Base-by-base conservation (phyloP, 257 asterid genomes). In the Cinchona pubescens region DNA sequence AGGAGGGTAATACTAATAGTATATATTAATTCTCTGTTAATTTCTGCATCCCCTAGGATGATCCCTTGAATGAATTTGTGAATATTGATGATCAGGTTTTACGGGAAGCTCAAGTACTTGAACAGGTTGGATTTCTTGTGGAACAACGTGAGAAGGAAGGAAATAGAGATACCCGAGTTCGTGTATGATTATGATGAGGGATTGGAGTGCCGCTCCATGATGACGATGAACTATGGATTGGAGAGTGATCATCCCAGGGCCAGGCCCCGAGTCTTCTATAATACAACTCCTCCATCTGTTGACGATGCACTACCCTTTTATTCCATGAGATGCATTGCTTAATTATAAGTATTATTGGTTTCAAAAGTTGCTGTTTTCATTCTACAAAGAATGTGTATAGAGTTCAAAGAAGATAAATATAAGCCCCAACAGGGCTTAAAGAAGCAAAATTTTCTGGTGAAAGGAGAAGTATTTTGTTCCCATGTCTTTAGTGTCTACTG, bases 221-320 rank as follows among this genome's bases (percentile, higher is more conserved):
- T n/a, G n/a, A n/a, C n/a, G 18, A 67, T 87, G 60, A 92, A 90
- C 65, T 90, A 87, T 37, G 96, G 96, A 43, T 56, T 90, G 67
- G 98, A 94, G 85, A 89, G 96, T 70, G 97, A 92, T 75, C 96
- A 90, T 56, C n/a, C n/a, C n/a, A n/a, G n/a, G n/a, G n/a, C n/a
- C n/a, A n/a, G n/a, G n/a, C 96, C 96, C 0, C 80, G 96, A n/a
- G 62, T 76, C 2, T 79, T 77, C 45, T 70, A 70, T 35, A n/a
- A n/a, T n/a, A n/a, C n/a, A n/a, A 72, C 76, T 14, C 81, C 85
- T 0, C 30, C 76, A 23, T 2, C 59, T 14, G 49, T 82, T 2
- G 91, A 93, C 67, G 80, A 82, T 32, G 73, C 90, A 0, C 78
- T 89, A 14, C 71, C 89, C 21, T 87, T 87, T 58, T 91, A 87